Conservation (phyloP, 192 early-diverging fungal species). For the Phlyctochytrium arcticum region DNA sequence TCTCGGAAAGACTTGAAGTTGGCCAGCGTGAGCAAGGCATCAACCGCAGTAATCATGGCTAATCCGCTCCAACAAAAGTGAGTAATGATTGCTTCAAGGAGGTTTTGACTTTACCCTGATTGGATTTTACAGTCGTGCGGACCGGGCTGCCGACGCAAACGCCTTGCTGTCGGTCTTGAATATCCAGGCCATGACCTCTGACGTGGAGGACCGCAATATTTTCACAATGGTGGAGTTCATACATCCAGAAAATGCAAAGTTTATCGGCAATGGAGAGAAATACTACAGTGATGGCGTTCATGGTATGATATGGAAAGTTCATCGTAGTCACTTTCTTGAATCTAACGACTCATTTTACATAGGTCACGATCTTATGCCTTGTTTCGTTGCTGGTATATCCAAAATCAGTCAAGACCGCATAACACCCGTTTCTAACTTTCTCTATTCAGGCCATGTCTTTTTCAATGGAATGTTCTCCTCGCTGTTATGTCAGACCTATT, state of each 20-base stretch:
- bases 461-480: slow-evolving; percentile 68
- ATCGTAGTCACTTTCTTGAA: too few species aligned
- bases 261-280: slow-evolving; percentile 62
- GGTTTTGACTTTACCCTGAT: neutral
- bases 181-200: slow-evolving; percentile 37
- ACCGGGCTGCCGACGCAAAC: slow-evolving; percentile 57
- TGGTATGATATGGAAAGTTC: slow-evolving; percentile 1
- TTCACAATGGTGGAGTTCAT: slow-evolving; percentile 72
- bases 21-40: slow-evolving; percentile 51
- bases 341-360: slow-evolving; percentile 2
- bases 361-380: slow-evolving; percentile 62
- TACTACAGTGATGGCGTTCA: slow-evolving; percentile 52
- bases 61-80: slow-evolving; percentile 24
- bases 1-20: slow-evolving; percentile 55
- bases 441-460: slow-evolving; percentile 73
- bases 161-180: slow-evolving; percentile 64
- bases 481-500: slow-evolving; percentile 68
- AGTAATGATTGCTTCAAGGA: neutral
- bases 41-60: slow-evolving; percentile 54
- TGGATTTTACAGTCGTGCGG: slow-evolving; percentile 16
- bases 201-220: slow-evolving; percentile 24
- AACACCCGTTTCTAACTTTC: too few species aligned
- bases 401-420: too few species aligned
- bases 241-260: slow-evolving; percentile 69
- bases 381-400: slow-evolving; percentile 67